Conservation (phyloP, 192 early-diverging fungal genomes). For the Coemansia sp. region DNA sequence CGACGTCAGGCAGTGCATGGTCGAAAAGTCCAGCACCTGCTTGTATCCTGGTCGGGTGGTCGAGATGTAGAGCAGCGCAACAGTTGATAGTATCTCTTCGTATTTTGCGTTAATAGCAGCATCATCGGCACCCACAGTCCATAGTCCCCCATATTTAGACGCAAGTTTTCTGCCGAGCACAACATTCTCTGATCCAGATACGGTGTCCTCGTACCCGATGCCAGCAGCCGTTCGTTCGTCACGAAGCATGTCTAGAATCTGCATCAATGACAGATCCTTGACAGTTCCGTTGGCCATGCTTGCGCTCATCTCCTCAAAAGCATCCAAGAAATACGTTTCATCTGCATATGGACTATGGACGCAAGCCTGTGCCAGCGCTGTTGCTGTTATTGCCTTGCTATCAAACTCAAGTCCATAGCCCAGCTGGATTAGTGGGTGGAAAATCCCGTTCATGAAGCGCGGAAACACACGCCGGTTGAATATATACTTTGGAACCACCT, state of each 20-base stretch:
- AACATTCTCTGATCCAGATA: neutral
- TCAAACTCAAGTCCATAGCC: constrained; percentile 67
- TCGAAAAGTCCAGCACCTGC: constrained; percentile 29
- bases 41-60: constrained; percentile 29
- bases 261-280: constrained; percentile 26
- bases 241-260: constrained; percentile 36
- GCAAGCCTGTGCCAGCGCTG: constrained; percentile 57
- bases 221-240: constrained; percentile 29
- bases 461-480: constrained; percentile 52
- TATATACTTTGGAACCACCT: constrained; percentile 48
- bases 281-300: neutral
- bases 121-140: constrained; percentile 38
- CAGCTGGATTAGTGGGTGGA: constrained; percentile 65
- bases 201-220: constrained; percentile 6
- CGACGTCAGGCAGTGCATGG: constrained; percentile 61
- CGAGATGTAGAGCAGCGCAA: constrained; percentile 41
- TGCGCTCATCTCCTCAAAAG: constrained; percentile 14
- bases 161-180: constrained; percentile 5
- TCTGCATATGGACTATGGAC: constrained; percentile 21
- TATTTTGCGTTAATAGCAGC: constrained; percentile 41
- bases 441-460: constrained; percentile 53
- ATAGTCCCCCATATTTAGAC: constrained; percentile 40
- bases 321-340: constrained; percentile 12
- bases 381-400: constrained; percentile 55
- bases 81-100: constrained; percentile 43